Base-by-base conservation (phyloP, 257 asterid genomes). In the Euphrasia confusa region DNA sequence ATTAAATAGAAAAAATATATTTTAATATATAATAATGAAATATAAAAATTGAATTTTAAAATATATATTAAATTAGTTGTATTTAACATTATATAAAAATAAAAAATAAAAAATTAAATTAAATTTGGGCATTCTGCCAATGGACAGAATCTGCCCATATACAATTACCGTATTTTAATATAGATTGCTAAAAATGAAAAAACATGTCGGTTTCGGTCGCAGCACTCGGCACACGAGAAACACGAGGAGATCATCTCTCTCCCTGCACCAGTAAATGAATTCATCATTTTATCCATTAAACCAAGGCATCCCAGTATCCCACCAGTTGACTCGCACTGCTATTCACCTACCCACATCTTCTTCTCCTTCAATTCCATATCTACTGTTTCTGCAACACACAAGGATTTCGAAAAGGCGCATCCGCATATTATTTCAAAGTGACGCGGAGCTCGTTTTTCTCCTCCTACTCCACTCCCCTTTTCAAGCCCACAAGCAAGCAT, bases 401-500 rank as follows among this genome's bases (percentile, higher is more conserved):
- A 12, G 49, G 5, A 72, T 6, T 48, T n/a, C 15, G 66, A 55
- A 60, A 58, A 53, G 63, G 63, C 48, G 4, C 66, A 28, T 66
- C 39, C 11, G 12, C 28, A 21, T 45, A 7, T 7, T 49, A 50
- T 50, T 21, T 9, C 63, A 15, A 14, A 17, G 7, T n/a, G 30
- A 33, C 14, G 33, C 4, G 28, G 40, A 35, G 4, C 12, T 28
- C 72, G 64, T 53, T 49, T 60, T 30, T 57, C 61, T 27, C 50
- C 35, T 47, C 14, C 26, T 55, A 14, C 62, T 63, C 70, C 64
- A 10, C 39, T 59, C 67, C 68, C 65, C 42, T 37, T 33, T 63
- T 64, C 50, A 26, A 48, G 61, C 71, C 66, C 47, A 37, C 62
- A 61, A 68, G 53, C 68, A 53, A 58, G 71, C 69, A 13, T 18